Conservation (phyloP, 2,329 filamentous ascomycete genomes). For the Pezicula carpinea region DNA sequence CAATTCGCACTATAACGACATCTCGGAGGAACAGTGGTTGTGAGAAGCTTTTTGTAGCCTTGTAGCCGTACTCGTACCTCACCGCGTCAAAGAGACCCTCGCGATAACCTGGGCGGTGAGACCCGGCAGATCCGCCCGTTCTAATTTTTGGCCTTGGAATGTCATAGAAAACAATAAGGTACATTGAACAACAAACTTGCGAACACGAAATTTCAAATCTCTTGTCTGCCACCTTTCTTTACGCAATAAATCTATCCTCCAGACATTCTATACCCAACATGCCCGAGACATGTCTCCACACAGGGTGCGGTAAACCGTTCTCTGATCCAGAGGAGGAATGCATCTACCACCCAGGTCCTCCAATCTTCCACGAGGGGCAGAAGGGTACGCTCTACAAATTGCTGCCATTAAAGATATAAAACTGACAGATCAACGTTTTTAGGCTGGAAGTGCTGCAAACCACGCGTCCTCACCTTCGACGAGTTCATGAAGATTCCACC, state of each 20-base stretch:
- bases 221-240: not conserved
- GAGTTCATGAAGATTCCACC: slow-evolving; percentile 92
- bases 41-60: no score
- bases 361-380: slow-evolving; percentile 95
- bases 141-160: not conserved
- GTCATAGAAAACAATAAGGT: slow-evolving; percentile 4
- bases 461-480: slow-evolving; percentile 93
- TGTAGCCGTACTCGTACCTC: no score
- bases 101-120: no score
- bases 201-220: not conserved
- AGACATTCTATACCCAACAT: slow-evolving; percentile 15
- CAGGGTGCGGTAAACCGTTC: slow-evolving; percentile 88
- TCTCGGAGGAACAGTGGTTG: no score
- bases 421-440: slow-evolving; percentile 9
- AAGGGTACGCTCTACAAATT: slow-evolving; percentile 62
- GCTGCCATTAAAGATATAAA: slow-evolving; percentile 1
- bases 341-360: slow-evolving; percentile 87
- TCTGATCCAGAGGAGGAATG: slow-evolving; percentile 79
- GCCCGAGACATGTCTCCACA: slow-evolving; percentile 86
- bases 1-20: not conserved
- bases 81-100: no score
- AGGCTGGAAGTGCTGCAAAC: slow-evolving; percentile 99
- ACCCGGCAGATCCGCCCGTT: not conserved
- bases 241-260: not conserved
- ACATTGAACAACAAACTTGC: not conserved